A percentile compares a stretch with the other conserved stretches of the same genome.
phyloP scores from a whole-genome alignment of 2,329 filamentous ascomycete genomes.

The Aspergillus niger region DNA sequence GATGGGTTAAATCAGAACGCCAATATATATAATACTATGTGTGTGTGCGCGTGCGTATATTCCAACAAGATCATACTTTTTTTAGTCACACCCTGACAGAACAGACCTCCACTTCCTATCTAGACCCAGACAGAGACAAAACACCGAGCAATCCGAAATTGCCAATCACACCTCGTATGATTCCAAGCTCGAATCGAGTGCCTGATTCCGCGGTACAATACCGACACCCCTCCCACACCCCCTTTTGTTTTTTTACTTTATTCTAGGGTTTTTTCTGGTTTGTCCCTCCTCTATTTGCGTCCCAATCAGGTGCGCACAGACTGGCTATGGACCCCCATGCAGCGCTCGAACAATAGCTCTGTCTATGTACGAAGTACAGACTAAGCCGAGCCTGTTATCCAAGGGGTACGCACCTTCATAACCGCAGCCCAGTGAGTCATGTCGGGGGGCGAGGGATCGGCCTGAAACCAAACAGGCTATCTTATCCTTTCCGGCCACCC shows the following conservation, averaged over 20 bases:
- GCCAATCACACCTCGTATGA: background rate
- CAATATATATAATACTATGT: background rate
- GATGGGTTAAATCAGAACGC: background rate
- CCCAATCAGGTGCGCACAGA: slow-evolving; percentile 16
- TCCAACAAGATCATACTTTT: background rate
- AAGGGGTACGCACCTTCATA: background rate
- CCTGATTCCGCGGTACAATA: background rate
- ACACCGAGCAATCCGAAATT: background rate
- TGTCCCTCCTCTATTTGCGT: background rate
- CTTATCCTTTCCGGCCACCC: slow-evolving; percentile 11
- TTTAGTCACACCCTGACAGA: background rate
- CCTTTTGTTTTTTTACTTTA: background rate
- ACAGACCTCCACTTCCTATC: background rate
- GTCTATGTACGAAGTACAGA: slow-evolving; percentile 1
- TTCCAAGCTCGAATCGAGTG: background rate
- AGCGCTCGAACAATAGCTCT: slow-evolving; percentile 7
- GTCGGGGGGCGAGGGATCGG: slow-evolving; percentile 8
- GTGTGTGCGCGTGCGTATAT: background rate
- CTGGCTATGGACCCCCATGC: slow-evolving; percentile 7
- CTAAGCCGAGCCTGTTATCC: slow-evolving; percentile 10
- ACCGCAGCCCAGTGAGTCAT: slow-evolving; percentile 1
- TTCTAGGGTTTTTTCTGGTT: no score
- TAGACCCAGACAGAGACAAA: background rate
- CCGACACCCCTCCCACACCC: background rate
- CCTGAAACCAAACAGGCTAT: background rate